phyloP scores from a whole-genome alignment of 1,139 yeast genomes.

The Trichomonascaceae sp. region DNA sequence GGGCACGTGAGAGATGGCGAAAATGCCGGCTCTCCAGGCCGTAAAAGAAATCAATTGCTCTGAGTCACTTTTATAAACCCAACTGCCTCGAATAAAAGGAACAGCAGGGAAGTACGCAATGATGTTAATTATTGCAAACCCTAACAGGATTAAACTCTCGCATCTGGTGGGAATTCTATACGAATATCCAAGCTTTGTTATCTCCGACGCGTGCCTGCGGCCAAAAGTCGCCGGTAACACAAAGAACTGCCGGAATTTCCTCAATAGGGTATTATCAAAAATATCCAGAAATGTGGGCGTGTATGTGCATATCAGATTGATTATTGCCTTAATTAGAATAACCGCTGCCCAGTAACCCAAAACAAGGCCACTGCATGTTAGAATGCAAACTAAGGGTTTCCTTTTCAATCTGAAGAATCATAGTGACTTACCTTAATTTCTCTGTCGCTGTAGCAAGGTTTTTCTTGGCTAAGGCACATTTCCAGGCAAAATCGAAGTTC shows the following conservation, averaged over 20 bases:
- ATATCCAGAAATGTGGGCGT: conserved; percentile 9
- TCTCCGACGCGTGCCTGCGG: conserved; percentile 39
- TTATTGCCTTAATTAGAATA: conserved; percentile 7
- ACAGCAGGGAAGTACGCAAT: conserved; percentile 38
- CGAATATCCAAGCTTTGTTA: conserved; percentile 24
- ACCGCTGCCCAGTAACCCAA: conserved; percentile 12
- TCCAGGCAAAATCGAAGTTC: neutral
- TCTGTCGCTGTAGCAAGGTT: neutral
- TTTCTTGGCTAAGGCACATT: neutral
- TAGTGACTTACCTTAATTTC: neutral
- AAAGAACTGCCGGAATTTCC: conserved; percentile 14
- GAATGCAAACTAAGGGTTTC: neutral
- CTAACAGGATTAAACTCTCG: conserved; percentile 45
- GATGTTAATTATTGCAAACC: conserved; percentile 40
- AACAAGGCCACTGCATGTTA: conserved; percentile 5
- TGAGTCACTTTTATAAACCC: conserved; percentile 30
- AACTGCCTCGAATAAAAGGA: conserved; percentile 35
- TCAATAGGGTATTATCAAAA: conserved; percentile 13
- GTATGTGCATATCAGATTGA: conserved; percentile 8
- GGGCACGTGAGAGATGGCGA: conserved; percentile 47
- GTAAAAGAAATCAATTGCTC: conserved; percentile 45
- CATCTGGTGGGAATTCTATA: conserved; percentile 54
- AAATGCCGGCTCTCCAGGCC: conserved; percentile 56
- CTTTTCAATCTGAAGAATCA: conserved; percentile 2
- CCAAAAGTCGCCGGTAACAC: conserved; percentile 41